These are phyloP conservation scores for Podospora didyma DNA, from an alignment of 495 filamentous ascomycete genomes.

Conservation along the genomic window DNA sequence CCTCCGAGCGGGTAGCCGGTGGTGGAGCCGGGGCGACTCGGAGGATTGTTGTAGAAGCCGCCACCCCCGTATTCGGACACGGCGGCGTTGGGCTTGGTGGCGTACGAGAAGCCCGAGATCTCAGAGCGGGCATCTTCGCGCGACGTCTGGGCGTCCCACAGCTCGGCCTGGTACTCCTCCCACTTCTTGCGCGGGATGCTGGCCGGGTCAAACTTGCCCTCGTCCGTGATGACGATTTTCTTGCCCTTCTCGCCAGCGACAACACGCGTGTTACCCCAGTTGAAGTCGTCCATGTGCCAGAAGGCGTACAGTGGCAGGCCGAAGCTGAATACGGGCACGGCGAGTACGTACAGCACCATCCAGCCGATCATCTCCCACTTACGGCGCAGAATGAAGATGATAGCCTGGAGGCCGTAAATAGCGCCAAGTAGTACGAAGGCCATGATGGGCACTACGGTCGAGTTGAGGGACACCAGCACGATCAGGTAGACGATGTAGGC, in stretches of 20 bases:
- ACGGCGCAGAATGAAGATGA: constrained; percentile 92
- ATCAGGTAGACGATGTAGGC: constrained; percentile 90
- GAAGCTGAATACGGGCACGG: constrained; percentile 88
- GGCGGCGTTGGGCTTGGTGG: constrained; percentile 63
- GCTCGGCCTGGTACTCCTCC: constrained; percentile 97
- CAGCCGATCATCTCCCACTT: constrained; percentile 99
- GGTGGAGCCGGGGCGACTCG: constrained; percentile 71
- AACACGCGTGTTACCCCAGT: constrained; percentile 94
- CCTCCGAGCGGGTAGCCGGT: constrained; percentile 45
- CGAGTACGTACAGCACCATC: constrained; percentile 95
- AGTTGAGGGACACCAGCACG: constrained; percentile 58
- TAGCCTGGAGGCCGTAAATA: constrained; percentile 92
- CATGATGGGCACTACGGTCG: constrained; percentile 67
- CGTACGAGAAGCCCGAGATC: constrained; percentile 85
- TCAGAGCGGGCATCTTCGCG: constrained; percentile 84
- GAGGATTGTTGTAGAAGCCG: constrained; percentile 8
- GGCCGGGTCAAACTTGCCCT: constrained; percentile 94
- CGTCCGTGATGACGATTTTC: constrained; percentile 91
- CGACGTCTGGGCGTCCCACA: constrained; percentile 86
- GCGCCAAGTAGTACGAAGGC: constrained; percentile 87
- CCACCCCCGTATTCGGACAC: constrained; percentile 56
- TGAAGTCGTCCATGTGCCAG: constrained; percentile 99
- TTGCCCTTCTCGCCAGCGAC: constrained; percentile 94
- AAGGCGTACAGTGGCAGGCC: constrained; percentile 92
- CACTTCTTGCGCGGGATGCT: constrained; percentile 96